Conservation (phyloP, 75 land plant genomes). For the Cunninghamia lanceolata region DNA sequence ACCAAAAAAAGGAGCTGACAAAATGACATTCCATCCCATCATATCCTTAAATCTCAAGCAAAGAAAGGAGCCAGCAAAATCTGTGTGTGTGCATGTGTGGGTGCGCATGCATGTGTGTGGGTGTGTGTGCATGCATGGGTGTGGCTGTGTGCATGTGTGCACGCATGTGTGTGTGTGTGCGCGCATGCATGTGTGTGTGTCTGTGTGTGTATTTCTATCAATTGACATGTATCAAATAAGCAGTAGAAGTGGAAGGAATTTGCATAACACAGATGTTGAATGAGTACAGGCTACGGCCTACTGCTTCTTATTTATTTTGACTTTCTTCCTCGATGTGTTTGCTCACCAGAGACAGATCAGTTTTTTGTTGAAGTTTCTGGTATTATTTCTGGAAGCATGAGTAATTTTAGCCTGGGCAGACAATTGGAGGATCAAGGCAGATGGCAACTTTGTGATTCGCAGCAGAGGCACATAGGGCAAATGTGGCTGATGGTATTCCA, state of each 20-base stretch:
- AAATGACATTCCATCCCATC: no score
- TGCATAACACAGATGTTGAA: neutral
- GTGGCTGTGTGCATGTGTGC: no score
- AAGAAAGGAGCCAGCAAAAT: no score
- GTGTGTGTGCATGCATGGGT: no score
- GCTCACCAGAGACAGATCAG: neutral
- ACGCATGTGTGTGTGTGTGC: no score
- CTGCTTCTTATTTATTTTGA: neutral
- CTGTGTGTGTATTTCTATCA: neutral
- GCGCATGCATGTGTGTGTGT: no score
- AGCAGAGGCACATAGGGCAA: neutral
- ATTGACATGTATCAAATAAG: neutral
- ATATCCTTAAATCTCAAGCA: no score
- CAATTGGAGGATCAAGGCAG: neutral
- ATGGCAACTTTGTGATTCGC: neutral
- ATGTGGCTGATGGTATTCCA: neutral
- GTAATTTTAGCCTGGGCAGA: neutral
- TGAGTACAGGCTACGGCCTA: slow-evolving; percentile 1
- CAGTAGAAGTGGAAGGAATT: neutral
- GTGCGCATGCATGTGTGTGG: no score
- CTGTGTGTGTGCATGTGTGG: no score
- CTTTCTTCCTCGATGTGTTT: neutral
- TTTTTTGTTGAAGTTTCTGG: neutral
- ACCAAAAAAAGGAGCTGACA: neutral
- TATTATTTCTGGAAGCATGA: no score